Percentiles rank a stretch among this genome's conserved stretches.
Conservation (phyloP, 2,329 filamentous ascomycete genomes). For the Orbilia ellipsospora region DNA sequence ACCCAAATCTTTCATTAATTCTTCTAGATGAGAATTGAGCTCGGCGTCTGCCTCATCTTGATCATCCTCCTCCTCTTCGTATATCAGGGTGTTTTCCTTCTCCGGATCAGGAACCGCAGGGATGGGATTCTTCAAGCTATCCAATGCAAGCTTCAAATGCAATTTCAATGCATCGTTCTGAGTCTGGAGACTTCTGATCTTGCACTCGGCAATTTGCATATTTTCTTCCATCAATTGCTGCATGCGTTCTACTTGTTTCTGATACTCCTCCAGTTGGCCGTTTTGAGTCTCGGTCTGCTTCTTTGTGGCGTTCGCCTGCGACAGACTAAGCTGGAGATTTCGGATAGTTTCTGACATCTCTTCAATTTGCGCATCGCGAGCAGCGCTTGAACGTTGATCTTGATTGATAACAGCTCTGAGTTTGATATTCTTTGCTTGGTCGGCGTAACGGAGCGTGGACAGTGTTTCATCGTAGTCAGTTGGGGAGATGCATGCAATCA, state of each 20-base stretch:
- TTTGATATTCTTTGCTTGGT: slow-evolving; percentile 96
- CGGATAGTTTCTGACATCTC: slow-evolving; percentile 97
- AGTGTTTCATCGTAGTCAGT: slow-evolving; percentile 97
- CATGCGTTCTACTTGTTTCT: slow-evolving; percentile 87
- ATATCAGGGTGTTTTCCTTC: slow-evolving; percentile 68
- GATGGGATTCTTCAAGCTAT: slow-evolving; percentile 77
- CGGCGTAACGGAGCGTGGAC: slow-evolving; percentile 93
- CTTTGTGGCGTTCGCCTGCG: slow-evolving; percentile 74
- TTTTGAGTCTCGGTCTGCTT: slow-evolving; percentile 81
- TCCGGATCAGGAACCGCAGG: slow-evolving; percentile 71
- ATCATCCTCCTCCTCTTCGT: slow-evolving; percentile 63
- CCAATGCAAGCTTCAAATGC: slow-evolving; percentile 86
- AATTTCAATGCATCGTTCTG: slow-evolving; percentile 90
- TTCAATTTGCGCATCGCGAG: slow-evolving; percentile 91
- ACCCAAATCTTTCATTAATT: slow-evolving; percentile 80
- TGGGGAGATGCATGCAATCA: slow-evolving; percentile 97
- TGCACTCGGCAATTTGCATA: slow-evolving; percentile 87
- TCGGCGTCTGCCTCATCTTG: slow-evolving; percentile 70
- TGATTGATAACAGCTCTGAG: slow-evolving; percentile 95
- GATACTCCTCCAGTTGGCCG: slow-evolving; percentile 91
- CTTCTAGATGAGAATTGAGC: slow-evolving; percentile 81
- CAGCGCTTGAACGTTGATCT: slow-evolving; percentile 88
- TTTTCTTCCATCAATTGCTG: slow-evolving; percentile 97
- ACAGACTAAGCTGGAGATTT: slow-evolving; percentile 78
- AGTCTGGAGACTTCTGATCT: slow-evolving; percentile 87